Base-by-base conservation (phyloP, 1,284 basidiomycete genomes). In the Takashimella tepidaria region DNA sequence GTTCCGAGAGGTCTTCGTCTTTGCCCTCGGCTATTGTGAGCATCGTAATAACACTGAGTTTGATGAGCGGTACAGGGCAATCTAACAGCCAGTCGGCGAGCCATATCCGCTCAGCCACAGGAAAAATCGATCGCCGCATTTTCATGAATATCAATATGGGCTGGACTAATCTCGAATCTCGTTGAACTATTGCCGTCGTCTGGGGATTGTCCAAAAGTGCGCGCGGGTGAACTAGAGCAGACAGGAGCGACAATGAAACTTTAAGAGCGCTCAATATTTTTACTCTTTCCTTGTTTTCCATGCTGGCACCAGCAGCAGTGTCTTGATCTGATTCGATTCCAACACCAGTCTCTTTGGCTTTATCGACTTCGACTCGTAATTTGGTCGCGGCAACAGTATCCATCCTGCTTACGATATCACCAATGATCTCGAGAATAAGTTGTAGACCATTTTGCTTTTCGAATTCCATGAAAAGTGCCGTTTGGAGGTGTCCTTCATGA, bases 191-290 rank as follows among this genome's bases (percentile, higher is more conserved):
- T 5, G 55, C 53, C 40, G 59, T 80, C 0, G 92, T 95, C 71
- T 98, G 92, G 1, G 84, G 80, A 11, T 89, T 89, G 56, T 97
- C 92, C 53, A 92, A 81, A 22, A 96, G 78, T 12, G 88, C 83
- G 62, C 87, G 88, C 26, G 87, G 83, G 1, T 87, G 86, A 24
- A 90, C 81, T 46, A 98, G 79, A 6, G 86, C 84, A 54, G 84
- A 80, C 26, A 98, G 77, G 31, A 97, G 78, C 59, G 88, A 83
- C 22, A 96, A 79, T 0, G 85, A 85, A 42, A 92, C 84, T 72
- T 90, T 91, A 51, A 96, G 73, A 6, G 87, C 89, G 31, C 85
- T 84, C 55, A 85, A 47, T 31, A 50, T 25, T 43, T 46, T n/a
- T 50, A 22, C 5, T 16, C 48, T 41, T 56, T 81, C 79, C 3